Percentiles rank a stretch among this genome's conserved stretches.
Evolutionary conservation across 352 stramenopile genomes (phyloP).

Genomic region (Halophytophthora batemanensis): DNA sequence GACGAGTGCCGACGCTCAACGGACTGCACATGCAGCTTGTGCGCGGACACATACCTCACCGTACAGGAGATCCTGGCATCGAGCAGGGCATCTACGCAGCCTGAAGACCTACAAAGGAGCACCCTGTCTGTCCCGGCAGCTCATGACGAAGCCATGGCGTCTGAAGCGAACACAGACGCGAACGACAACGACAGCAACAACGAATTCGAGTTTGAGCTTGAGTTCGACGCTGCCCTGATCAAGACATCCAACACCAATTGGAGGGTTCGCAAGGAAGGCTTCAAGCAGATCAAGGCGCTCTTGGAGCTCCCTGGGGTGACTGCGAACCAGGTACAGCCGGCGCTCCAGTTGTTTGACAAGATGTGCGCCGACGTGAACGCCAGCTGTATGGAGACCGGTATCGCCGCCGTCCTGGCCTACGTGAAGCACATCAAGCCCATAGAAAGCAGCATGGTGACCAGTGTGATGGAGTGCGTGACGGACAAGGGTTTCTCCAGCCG

Average conservation of each 20-base stretch:
- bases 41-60: no score
- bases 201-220: no score
- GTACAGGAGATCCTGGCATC: no score
- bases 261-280: slow-evolving; percentile 83
- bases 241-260: slow-evolving; percentile 83
- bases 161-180: no score
- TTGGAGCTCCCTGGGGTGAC: slow-evolving; percentile 50
- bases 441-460: slow-evolving; percentile 57
- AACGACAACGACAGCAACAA: no score
- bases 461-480: slow-evolving; percentile 71
- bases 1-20: no score
- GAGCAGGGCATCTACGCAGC: no score
- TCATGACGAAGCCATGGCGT: no score
- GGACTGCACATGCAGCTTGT: no score
- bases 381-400: slow-evolving; percentile 72
- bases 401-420: slow-evolving; percentile 76
- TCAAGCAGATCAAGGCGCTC: slow-evolving; percentile 63
- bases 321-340: slow-evolving; percentile 38
- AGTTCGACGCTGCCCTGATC: slow-evolving; percentile 49
- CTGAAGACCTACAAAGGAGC: no score
- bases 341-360: slow-evolving; percentile 66
- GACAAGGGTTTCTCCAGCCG: slow-evolving; percentile 86
- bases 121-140: no score
- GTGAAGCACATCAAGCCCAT: slow-evolving; percentile 60
- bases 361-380: slow-evolving; percentile 86